These are phyloP conservation scores for Harringtonia lauricola DNA, from an alignment of 2,329 filamentous ascomycete species.

Conservation along the genomic window DNA sequence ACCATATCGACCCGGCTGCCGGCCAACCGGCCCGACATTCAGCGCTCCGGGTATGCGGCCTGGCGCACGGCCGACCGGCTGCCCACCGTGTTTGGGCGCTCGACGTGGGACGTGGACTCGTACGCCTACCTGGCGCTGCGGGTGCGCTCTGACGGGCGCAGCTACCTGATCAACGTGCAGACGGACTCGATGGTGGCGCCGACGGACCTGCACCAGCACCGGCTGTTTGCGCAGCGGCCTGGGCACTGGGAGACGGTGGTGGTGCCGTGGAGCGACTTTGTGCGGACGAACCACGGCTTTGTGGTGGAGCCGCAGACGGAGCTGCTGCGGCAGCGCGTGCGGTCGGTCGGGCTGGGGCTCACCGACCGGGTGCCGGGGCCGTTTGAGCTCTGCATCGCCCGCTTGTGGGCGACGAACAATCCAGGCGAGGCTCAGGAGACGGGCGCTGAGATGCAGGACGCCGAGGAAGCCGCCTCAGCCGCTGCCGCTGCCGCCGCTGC, in stretches of 20 bases:
- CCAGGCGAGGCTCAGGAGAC: slow-evolving; percentile 23
- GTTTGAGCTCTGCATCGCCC: slow-evolving; percentile 76
- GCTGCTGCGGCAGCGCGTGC: slow-evolving; percentile 75
- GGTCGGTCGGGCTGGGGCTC: slow-evolving; percentile 75
- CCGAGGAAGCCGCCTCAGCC: background rate
- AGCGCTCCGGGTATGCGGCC: slow-evolving; percentile 77
- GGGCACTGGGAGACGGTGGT: slow-evolving; percentile 94
- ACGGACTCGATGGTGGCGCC: slow-evolving; percentile 78
- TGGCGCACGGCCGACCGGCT: slow-evolving; percentile 74
- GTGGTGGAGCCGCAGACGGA: slow-evolving; percentile 90
- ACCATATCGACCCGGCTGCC: slow-evolving; percentile 81
- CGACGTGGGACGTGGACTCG: slow-evolving; percentile 81
- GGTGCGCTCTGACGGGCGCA: slow-evolving; percentile 79
- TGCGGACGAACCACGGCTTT: slow-evolving; percentile 84
- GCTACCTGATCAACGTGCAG: slow-evolving; percentile 92
- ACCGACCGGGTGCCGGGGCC: slow-evolving; percentile 83
- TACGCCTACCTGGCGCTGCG: slow-evolving; percentile 81
- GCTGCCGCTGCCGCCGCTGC: background rate
- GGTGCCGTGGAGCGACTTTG: slow-evolving; percentile 85
- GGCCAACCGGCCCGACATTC: slow-evolving; percentile 57
- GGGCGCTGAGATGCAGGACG: slow-evolving; percentile 9
- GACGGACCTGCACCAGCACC: slow-evolving; percentile 92
- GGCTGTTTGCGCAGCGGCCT: slow-evolving; percentile 65
- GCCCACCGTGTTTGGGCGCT: slow-evolving; percentile 72
- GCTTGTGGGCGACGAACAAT: slow-evolving; percentile 83